A percentile compares a stretch with the other conserved stretches of the same genome.
phyloP scores from a whole-genome alignment of 768 basidiomycete genomes.

The Termitomyces sp. region DNA sequence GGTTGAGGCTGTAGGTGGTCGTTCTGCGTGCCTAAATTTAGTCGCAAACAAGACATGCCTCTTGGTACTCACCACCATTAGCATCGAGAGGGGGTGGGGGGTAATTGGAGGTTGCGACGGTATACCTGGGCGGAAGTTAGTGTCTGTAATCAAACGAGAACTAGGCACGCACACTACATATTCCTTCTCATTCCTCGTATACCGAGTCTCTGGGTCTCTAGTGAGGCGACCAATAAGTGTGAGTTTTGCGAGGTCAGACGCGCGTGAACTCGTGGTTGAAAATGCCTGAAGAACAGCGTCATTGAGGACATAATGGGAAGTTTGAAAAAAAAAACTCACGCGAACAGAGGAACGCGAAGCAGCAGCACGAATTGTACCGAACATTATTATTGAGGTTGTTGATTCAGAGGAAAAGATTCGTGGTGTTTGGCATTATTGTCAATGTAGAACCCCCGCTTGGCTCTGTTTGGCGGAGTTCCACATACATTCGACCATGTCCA shows the following conservation, averaged over 20 bases:
- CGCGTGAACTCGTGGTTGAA: conserved; percentile 49
- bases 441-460: neutral
- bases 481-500: conserved; percentile 56
- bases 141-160: neutral
- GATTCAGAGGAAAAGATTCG: neutral
- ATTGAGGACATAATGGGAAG: neutral
- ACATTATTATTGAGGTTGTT: conserved; percentile 31
- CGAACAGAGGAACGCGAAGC: conserved; percentile 36
- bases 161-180: conserved; percentile 56
- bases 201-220: conserved; percentile 63
- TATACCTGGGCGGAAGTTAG: conserved; percentile 46
- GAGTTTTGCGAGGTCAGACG: conserved; percentile 67
- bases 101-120: conserved; percentile 67
- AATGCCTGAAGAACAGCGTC: conserved; percentile 43
- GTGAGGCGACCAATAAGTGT: conserved; percentile 70
- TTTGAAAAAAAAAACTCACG: conserved; percentile 29
- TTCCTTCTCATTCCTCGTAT: conserved; percentile 71
- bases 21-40: conserved; percentile 32
- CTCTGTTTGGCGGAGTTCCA: conserved; percentile 5
- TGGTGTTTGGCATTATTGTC: conserved; percentile 15
- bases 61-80: conserved; percentile 48
- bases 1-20: conserved; percentile 45
- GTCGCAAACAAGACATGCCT: neutral
- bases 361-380: conserved; percentile 42
- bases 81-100: conserved; percentile 50